Conservation (phyloP, 2,329 filamentous ascomycete species). For the Fonsecaea multimorphosa region DNA sequence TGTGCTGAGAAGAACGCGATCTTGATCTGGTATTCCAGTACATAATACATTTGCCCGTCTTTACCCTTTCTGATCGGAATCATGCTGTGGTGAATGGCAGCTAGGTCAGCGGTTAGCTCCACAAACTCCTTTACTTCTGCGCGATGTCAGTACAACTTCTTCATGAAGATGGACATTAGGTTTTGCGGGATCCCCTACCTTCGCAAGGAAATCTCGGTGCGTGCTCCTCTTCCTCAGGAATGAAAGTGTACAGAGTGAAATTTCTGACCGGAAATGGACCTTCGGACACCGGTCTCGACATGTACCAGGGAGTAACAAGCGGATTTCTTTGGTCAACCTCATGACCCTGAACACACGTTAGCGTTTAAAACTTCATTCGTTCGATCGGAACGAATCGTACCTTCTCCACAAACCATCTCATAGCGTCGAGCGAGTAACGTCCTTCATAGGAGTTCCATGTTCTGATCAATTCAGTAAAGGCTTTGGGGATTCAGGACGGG, state of each 20-base stretch:
- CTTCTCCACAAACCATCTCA: slow-evolving; percentile 39
- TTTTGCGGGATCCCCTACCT: background rate
- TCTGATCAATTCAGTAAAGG: slow-evolving; percentile 24
- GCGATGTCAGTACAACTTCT: slow-evolving; percentile 7
- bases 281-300: background rate
- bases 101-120: slow-evolving; percentile 31
- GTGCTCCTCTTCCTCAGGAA: background rate
- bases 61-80: slow-evolving; percentile 26
- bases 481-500: background rate
- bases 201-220: slow-evolving; percentile 1
- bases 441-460: slow-evolving; percentile 29
- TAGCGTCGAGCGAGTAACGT: slow-evolving; percentile 26
- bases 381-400: slow-evolving; percentile 10
- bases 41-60: slow-evolving; percentile 32
- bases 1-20: slow-evolving; percentile 38
- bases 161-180: background rate
- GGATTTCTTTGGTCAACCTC: slow-evolving; percentile 34
- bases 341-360: slow-evolving; percentile 30
- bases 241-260: slow-evolving; percentile 1
- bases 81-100: slow-evolving; percentile 21
- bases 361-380: background rate
- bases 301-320: slow-evolving; percentile 5
- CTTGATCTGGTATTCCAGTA: slow-evolving; percentile 33
- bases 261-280: slow-evolving; percentile 1
- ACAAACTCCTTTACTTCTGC: slow-evolving; percentile 37